These are phyloP conservation scores for Psidium guajava DNA, from an alignment of 345 rosid genomes.

Conservation along the genomic window DNA sequence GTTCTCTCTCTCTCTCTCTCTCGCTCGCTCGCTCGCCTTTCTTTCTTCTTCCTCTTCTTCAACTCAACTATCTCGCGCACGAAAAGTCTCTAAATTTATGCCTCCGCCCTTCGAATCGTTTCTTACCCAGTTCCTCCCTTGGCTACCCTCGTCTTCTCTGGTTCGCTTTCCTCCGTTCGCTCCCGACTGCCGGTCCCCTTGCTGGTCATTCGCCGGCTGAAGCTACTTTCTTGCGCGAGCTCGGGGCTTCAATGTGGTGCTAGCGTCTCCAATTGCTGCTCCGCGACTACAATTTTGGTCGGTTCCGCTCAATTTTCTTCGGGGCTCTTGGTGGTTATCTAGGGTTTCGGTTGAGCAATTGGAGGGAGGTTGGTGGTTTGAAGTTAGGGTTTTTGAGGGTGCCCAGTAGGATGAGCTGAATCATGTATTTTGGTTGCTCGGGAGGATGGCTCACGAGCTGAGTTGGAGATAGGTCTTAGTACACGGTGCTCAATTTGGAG, in stretches of 20 bases:
- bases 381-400: background rate
- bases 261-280: background rate
- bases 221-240: background rate
- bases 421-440: background rate
- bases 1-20: background rate
- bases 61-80: background rate
- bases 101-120: background rate
- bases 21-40: background rate
- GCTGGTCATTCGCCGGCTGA: background rate
- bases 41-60: background rate
- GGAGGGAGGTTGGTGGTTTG: background rate
- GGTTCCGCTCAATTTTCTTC: background rate
- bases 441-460: background rate
- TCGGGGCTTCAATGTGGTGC: background rate
- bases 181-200: background rate
- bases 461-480: background rate
- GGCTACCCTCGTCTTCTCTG: background rate
- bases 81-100: background rate
- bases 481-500: background rate
- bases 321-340: conserved; percentile 2
- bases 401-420: background rate
- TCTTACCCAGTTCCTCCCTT: background rate
- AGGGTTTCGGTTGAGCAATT: background rate
- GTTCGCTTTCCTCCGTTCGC: background rate
- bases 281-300: background rate